Evolutionary conservation across 148 eudicot species (phyloP).

Genomic region (Selenicereus undatus): DNA sequence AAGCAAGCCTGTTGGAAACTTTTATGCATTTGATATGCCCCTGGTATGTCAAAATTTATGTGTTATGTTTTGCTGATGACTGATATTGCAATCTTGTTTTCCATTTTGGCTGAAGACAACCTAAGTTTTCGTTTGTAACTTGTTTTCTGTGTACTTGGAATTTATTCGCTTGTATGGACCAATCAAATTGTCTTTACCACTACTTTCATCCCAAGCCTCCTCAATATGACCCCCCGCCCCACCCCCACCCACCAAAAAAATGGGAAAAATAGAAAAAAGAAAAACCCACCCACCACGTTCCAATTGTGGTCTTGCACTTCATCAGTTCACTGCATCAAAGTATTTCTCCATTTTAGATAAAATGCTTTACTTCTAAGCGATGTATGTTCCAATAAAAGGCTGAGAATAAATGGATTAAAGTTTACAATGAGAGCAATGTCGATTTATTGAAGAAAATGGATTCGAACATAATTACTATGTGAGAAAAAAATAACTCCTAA

Average conservation of each 20-base stretch:
- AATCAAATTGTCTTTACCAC: neutral
- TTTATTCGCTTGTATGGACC: neutral
- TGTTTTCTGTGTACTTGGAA: neutral
- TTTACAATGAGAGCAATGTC: neutral
- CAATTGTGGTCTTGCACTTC: neutral
- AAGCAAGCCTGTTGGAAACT: constrained; percentile 54
- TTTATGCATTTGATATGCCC: constrained; percentile 83
- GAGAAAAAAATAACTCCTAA: neutral
- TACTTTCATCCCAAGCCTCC: neutral
- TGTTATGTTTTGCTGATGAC: neutral
- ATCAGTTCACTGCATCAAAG: neutral
- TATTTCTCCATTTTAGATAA: neutral
- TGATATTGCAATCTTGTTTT: constrained; percentile 8
- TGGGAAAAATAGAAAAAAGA: no score
- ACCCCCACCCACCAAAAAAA: no score
- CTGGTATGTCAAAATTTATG: constrained; percentile 44
- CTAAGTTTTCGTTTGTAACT: neutral
- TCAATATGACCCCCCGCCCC: neutral
- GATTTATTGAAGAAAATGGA: neutral
- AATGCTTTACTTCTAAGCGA: neutral
- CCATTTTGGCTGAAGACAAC: neutral
- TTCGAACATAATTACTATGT: neutral
- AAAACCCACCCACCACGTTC: neutral
- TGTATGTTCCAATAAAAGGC: neutral
- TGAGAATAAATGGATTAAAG: neutral